Evolutionary conservation across 2,329 filamentous ascomycete species (phyloP).

Genomic region (Penicillium sp.): DNA sequence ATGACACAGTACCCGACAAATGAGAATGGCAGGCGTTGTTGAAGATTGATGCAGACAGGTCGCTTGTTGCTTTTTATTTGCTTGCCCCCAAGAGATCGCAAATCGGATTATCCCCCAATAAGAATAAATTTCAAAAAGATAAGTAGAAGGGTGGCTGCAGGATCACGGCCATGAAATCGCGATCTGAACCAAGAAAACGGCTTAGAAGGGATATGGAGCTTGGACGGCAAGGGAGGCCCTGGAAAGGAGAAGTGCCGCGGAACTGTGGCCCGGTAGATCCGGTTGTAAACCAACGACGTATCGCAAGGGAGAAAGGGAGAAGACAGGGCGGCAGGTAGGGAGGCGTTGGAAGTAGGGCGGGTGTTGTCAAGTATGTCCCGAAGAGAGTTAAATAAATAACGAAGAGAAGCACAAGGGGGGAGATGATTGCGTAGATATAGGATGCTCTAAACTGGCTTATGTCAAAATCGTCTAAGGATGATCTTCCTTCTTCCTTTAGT

Average conservation of each 20-base stretch:
- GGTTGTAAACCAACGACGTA: conserved; percentile 27
- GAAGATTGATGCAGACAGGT: conserved; percentile 15
- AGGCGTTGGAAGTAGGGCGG: conserved; percentile 11
- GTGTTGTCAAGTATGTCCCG: not conserved
- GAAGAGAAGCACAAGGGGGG: conserved; percentile 26
- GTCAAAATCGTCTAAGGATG: conserved; percentile 3
- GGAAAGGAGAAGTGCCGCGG: conserved; percentile 27
- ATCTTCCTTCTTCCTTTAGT: conserved; percentile 13
- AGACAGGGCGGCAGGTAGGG: conserved; percentile 23
- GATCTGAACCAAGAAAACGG: conserved; percentile 25
- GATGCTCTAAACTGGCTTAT: not conserved
- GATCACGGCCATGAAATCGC: conserved; percentile 23
- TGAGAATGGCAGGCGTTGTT: conserved; percentile 13
- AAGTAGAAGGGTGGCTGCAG: conserved; percentile 28
- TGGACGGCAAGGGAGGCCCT: conserved; percentile 24
- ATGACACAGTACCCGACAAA: conserved; percentile 23
- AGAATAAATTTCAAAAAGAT: conserved; percentile 17
- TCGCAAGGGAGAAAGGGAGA: conserved; percentile 37
- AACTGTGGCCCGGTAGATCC: conserved; percentile 26
- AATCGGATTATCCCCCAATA: conserved; percentile 10
- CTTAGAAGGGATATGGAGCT: conserved; percentile 25
- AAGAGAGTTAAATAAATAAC: conserved; percentile 17
- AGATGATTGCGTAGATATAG: conserved; percentile 36
- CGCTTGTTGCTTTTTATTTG: conserved; percentile 26
- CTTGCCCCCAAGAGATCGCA: conserved; percentile 9